Conservation (phyloP, 306 rosid species). For the Dalbergia oliveri region DNA sequence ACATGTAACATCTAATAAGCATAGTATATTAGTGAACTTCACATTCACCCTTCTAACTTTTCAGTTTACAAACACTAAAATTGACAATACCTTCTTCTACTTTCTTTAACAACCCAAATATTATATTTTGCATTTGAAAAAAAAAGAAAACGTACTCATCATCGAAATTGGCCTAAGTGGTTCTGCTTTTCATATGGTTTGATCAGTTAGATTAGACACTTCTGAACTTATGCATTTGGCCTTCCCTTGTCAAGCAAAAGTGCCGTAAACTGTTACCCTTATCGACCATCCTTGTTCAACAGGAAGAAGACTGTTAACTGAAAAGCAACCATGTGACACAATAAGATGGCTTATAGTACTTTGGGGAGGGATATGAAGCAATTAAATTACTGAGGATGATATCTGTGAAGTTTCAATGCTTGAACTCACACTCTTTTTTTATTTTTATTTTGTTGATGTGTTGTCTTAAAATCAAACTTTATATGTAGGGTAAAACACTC, state of each 20-base stretch:
- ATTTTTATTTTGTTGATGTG: slow-evolving; percentile 41
- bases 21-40: background rate
- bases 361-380: slow-evolving; percentile 36
- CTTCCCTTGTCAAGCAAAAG: slow-evolving; percentile 35
- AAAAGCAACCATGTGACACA: slow-evolving; percentile 46
- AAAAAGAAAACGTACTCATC: background rate
- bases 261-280: background rate
- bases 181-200: slow-evolving; percentile 44
- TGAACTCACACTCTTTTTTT: slow-evolving; percentile 53
- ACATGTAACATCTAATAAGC: no score
- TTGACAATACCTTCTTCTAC: slow-evolving; percentile 14
- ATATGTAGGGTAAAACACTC: slow-evolving; percentile 68
- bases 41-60: background rate
- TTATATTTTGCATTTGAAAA: background rate
- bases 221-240: slow-evolving; percentile 26
- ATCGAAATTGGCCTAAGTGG: slow-evolving; percentile 39
- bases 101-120: background rate
- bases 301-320: slow-evolving; percentile 29
- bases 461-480: slow-evolving; percentile 60
- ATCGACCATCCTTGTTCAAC: slow-evolving; percentile 5
- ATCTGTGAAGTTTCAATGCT: slow-evolving; percentile 55
- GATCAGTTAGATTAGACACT: slow-evolving; percentile 23
- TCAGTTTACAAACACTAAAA: background rate
- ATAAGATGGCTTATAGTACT: slow-evolving; percentile 32
- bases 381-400: slow-evolving; percentile 36